phyloP scores from a whole-genome alignment of 106 monocot genomes.

The Dendrobium nobile region DNA sequence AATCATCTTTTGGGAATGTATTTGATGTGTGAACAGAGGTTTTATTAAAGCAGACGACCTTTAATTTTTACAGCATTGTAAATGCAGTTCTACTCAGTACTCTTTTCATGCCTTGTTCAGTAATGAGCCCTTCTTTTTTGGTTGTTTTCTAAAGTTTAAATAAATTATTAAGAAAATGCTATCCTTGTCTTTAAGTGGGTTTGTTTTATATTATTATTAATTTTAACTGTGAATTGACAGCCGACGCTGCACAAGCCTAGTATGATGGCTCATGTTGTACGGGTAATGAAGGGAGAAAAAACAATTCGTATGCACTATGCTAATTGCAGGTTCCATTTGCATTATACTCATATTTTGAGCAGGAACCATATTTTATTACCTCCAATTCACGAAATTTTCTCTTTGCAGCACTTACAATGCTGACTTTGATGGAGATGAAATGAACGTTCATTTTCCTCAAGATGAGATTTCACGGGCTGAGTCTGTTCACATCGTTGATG shows the following conservation, averaged over 20 bases:
- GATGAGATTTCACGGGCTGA: slow-evolving; percentile 97
- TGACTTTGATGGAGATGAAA: slow-evolving; percentile 99
- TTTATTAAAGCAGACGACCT: not conserved
- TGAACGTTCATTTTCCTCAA: slow-evolving; percentile 98
- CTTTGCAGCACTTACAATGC: slow-evolving; percentile 88
- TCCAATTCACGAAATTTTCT: not conserved
- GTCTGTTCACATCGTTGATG: slow-evolving; percentile 78
- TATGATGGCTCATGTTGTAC: slow-evolving; percentile 93
- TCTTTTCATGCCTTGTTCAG: not conserved
- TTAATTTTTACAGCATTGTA: not conserved
- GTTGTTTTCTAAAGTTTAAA: not conserved
- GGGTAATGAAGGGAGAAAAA: slow-evolving; percentile 80
- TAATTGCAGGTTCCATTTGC: slow-evolving; percentile 76
- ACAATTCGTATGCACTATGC: slow-evolving; percentile 98
- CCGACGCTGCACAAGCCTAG: slow-evolving; percentile 97
- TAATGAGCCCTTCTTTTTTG: not conserved
- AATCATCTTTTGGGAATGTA: not conserved
- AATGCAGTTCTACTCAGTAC: not conserved
- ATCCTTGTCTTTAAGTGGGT: not conserved
- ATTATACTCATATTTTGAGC: not conserved
- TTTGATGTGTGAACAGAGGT: not conserved
- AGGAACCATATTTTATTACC: not conserved
- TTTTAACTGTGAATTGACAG: slow-evolving; percentile 24
- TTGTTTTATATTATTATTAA: not conserved
- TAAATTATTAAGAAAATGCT: not conserved